Evolutionary conservation across 306 rosid species (phyloP), one percentile per base, ranked within the genome.

Genomic region (Notholithocarpus densiflorus): DNA sequence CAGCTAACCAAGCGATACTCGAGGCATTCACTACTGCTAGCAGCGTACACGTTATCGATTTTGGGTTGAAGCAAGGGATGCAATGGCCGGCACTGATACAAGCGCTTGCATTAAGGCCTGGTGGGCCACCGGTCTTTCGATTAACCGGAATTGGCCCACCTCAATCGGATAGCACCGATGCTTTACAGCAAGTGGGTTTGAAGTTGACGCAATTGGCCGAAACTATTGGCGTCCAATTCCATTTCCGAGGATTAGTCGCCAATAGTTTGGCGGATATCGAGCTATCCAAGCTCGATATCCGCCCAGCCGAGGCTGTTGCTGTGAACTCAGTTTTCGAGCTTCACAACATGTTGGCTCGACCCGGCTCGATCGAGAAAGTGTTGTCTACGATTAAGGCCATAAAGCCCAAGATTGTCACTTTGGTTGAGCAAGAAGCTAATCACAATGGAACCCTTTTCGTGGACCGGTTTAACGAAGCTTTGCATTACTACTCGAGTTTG

Each of bases 51-150:
- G 98, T 94, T n/a, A 76, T 94, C 26, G 98, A 94, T 79, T 92
- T 94, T 72, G 96, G 90, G 0, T 90, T 94, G 20, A 89, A 86
- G 55, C 92, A 94, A 13, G 98, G 98, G 71, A 88, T 90, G 92
- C 98, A 94, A 77, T 94, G 98, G 98, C 98, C 98, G 6, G 94
- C 97, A 27, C 83, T 94, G 2, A 88, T 94, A 80, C 97, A 94
- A 40, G 96, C 98, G 0, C 93, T 94, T 0, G 97, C 98, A 21
- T 77, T 88, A 21, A 82, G 93, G 1, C 90, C 92, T 2, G 97
- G 96, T 0, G 98, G 98, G 0, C 94, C 98, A 0, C 98, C 97
- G 0, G 73, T 79, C 0, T 92, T 94, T 68, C 90, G 97, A 10
- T 64, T 94, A 8, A 94, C 98, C 23, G 98, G 97, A 7, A 89